Evolutionary conservation across 306 rosid genomes (phyloP).

Genomic region (Cucumis cinereus): DNA sequence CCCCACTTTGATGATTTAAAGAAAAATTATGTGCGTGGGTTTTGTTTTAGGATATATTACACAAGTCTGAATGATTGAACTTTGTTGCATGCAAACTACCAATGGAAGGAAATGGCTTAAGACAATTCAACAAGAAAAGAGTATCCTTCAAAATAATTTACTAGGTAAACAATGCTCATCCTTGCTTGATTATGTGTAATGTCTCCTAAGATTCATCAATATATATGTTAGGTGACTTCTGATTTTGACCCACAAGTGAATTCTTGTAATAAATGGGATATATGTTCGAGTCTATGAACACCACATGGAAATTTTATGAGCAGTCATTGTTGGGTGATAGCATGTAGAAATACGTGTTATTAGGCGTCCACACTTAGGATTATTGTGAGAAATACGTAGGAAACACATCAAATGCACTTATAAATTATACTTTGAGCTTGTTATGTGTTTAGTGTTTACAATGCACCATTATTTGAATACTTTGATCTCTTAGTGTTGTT

Average conservation of each 20-base stretch:
- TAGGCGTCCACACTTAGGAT: no score
- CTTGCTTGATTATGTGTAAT: conserved; percentile 10
- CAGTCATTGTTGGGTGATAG: conserved; percentile 97
- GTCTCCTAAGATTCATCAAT: conserved; percentile 2
- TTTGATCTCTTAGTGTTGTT: no score
- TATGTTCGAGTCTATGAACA: conserved; percentile 93
- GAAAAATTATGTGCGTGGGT: neutral
- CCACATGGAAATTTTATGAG: conserved; percentile 87
- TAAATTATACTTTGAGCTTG: no score
- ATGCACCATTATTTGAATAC: no score
- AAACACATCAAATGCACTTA: no score
- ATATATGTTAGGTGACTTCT: conserved; percentile 13
- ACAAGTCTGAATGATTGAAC: neutral
- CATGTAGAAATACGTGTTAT: no score
- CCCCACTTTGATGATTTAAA: neutral
- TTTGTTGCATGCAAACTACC: conserved; percentile 33
- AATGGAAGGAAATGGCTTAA: conserved; percentile 72
- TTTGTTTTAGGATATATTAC: neutral
- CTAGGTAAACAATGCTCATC: conserved; percentile 42
- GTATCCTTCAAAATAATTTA: conserved; percentile 85
- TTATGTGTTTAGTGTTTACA: no score
- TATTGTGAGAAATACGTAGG: no score
- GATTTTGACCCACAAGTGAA: neutral
- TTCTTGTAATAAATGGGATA: conserved; percentile 59
- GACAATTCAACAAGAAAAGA: conserved; percentile 98